Evolutionary conservation across 129 eudicot species (phyloP), one percentile per base, ranked within the genome.

Genomic region (Lonicera japonica): DNA sequence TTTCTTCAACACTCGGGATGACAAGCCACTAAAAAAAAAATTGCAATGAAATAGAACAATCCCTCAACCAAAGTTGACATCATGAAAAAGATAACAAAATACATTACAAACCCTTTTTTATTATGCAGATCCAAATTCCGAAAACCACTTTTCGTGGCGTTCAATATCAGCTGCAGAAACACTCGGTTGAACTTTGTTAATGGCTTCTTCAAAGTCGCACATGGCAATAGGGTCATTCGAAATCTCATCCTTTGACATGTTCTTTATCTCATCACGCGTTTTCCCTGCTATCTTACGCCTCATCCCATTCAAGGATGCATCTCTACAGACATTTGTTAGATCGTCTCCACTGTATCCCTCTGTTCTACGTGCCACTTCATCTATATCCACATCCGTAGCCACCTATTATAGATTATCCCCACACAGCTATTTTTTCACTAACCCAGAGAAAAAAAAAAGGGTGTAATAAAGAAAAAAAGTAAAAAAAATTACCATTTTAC

Each of bases 311-410:
- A 92, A 58, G 8, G 99, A 92, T 56, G 99, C 96, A 60, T 92
- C 99, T 19, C 96, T 73, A 24, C 99, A 92, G 25, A 92, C 95
- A 21, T 92, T 92, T 50, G 96, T 92, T 25, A 92, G 68, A 69
- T 92, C 99, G 19, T 92, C 96, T 70, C 99, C 99, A 73, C 99
- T 92, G 74, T 92, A 92, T 19, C 99, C 99, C 69, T 92, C 96
- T 23, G 96, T 88, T 58, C 78, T 65, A 8, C 99, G 85, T 29
- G 99, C 99, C 29, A 92, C 96, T 15, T 80, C 95, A 55, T 77
- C 81, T 10, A 92, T 88, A 66, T 92, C 90, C 47, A 92, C 99
- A 54, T 88, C 96, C 62, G 88, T 23, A 69, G 95, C 82, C 15
- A 92, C 83, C 95, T 90, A 84, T 1, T 29, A 73, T 16, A 53